A percentile compares a stretch with the other conserved stretches of the same genome.
Evolutionary conservation across 208 protist species (phyloP).

Genomic region (Trypanosoma conorhini): DNA sequence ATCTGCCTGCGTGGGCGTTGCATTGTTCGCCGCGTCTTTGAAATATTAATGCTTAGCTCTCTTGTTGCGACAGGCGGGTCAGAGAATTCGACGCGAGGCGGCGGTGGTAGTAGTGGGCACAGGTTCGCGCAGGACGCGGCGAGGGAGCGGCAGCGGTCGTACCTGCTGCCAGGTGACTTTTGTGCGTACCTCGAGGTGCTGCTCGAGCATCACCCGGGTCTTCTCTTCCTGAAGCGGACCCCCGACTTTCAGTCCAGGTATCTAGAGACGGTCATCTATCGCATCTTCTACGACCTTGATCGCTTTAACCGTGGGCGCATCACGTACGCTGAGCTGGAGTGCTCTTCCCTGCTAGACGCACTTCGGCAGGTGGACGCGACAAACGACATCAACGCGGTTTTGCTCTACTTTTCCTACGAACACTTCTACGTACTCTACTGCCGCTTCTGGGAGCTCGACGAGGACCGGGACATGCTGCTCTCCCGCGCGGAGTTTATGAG

Average conservation of each 20-base stretch:
- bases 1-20: constrained; percentile 61
- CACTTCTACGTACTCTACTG: constrained; percentile 99
- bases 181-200: constrained; percentile 70
- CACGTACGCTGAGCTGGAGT: constrained; percentile 79
- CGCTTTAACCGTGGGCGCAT: constrained; percentile 80
- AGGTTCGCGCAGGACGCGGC: background rate
- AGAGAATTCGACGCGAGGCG: background rate
- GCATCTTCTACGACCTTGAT: constrained; percentile 96
- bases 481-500: constrained; percentile 85
- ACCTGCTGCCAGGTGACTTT: constrained; percentile 80
- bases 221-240: constrained; percentile 92
- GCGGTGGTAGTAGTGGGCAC: too few species aligned
- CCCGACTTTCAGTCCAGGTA: constrained; percentile 96
- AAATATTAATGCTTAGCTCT: constrained; percentile 74
- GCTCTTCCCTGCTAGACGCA: constrained; percentile 81
- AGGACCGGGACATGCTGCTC: constrained; percentile 93
- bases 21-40: constrained; percentile 75
- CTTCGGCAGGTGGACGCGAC: constrained; percentile 81
- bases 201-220: constrained; percentile 90
- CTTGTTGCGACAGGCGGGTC: constrained; percentile 4
- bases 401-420: constrained; percentile 98
- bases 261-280: constrained; percentile 94
- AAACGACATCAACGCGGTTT: constrained; percentile 88
- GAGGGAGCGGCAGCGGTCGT: constrained; percentile 25
- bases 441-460: constrained; percentile 99